Evolutionary conservation across 331 rosid genomes (phyloP), one percentile per base, ranked within the genome.

Genomic region (Rhamnella rubrinervis): DNA sequence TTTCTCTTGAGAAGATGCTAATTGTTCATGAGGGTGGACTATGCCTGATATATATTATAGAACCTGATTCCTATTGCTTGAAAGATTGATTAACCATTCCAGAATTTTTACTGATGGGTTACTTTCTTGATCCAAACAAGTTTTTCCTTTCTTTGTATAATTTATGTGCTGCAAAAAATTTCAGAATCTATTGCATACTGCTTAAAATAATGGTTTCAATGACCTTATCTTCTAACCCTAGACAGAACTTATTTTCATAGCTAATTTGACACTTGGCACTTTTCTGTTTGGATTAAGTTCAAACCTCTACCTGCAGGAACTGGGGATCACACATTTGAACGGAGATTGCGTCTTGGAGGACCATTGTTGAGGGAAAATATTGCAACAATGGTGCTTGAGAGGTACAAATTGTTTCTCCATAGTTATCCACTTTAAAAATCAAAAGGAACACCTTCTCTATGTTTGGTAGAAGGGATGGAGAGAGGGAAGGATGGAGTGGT

Each of bases 341-440:
- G 97, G 77, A 84, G 97, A 73, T 72, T 88, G 71, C 93, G 96
- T 70, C 98, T 93, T 75, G 97, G 98, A 67, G 97, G 89, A 68
- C 98, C 98, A 1, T 68, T 93, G 46, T 28, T 93, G 81, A 93
- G 88, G 82, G 82, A 93, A 71, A 93, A 93, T 68, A 84, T 91
- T 71, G 98, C 97, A 76, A 93, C 98, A 56, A 90, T 93, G 97
- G 98, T 93, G 71, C 97, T 93, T 70, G 98, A 93, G 86, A 91
- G 98, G 98, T 93, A 44, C 62, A 81, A 47, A 37, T 80, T 52
- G 23, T 70, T 66, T 73, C 72, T 71, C 31, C 71, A 50, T 60
- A 40, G 17, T 50, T 49, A 23, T 35, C 35, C 19, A 19, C 28
- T 12, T 21, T 66, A 3, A 11, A n/a, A 64, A 31, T 18, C 25